Base-by-base conservation (phyloP, 2,329 filamentous ascomycete genomes). In the Ophiosphaerella narmari region DNA sequence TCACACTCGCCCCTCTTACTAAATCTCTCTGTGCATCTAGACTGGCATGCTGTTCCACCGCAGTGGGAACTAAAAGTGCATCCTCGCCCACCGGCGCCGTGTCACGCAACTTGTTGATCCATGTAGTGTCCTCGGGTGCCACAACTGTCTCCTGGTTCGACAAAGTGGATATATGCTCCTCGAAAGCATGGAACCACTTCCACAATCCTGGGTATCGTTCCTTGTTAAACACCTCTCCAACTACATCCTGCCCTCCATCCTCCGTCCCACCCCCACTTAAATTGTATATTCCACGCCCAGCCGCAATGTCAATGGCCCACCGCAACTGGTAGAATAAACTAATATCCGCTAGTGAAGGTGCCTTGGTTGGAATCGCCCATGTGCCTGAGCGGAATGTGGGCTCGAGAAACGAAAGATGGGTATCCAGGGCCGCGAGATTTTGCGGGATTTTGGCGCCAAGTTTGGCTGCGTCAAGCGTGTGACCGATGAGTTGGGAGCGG, bases 301-400 rank as follows among this genome's bases (percentile, higher is more conserved):
- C 56, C 1, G 72, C 66, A 21, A 77, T 75, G 13, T 75, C 72
- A 1, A 62, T 55, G 6, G 69, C 75, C 75, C 75, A 77, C 1
- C 62, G 45, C 0, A 76, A 49, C 41, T 77, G 71, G 36, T 75
- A 75, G 39, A 65, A 75, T 11, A 76, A 11, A 7, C 67, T 64
- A 1, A 76, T 48, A 54, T 76, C 73, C 7, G 71, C 74, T 1
- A 75, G 50, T 1, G 59, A 65, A 0, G 75, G 75, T 6, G 56
- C 56, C 2, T 43, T 23, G 0, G 74, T 74, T 0, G 70, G 69
- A 32, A 75, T 67, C 1, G 70, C 54, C 73, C 74, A 77, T 0
- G 55, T 60, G 2, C 59, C 52, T 3, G 54, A 52, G 3, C 29
- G 55, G 24, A 75, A 69, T n/a, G 65, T 52, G 0, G 68, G 70